Evolutionary conservation across 2,329 filamentous ascomycete genomes (phyloP).

Genomic region (Nigrospora sphaerica): DNA sequence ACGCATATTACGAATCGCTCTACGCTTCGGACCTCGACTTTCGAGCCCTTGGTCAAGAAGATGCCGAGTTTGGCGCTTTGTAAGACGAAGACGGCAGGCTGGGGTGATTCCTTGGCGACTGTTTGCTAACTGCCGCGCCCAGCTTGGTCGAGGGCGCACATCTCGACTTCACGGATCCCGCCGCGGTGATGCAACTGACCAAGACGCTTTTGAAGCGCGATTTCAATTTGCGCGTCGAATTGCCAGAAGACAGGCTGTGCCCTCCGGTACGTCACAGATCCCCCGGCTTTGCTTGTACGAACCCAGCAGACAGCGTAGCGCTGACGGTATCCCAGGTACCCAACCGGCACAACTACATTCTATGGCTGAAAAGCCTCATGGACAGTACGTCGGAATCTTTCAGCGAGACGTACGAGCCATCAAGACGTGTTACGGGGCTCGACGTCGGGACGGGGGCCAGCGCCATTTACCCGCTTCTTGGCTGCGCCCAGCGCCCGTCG

Average conservation of each 20-base stretch:
- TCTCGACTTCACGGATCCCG: slow-evolving; percentile 75
- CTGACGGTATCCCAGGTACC: slow-evolving; percentile 36
- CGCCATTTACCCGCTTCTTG: slow-evolving; percentile 83
- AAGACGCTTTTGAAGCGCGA: slow-evolving; percentile 69
- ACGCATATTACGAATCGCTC: slow-evolving; percentile 15
- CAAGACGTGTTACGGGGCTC: slow-evolving; percentile 57
- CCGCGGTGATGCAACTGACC: slow-evolving; percentile 72
- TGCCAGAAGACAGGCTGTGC: slow-evolving; percentile 76
- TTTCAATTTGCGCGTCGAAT: slow-evolving; percentile 62
- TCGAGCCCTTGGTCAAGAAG: slow-evolving; percentile 11
- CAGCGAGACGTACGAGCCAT: slow-evolving; percentile 30
- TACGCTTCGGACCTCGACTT: slow-evolving; percentile 19
- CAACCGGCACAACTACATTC: slow-evolving; percentile 77
- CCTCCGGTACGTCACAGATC: slow-evolving; percentile 59
- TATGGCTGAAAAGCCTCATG: slow-evolving; percentile 79
- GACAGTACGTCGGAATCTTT: slow-evolving; percentile 56
- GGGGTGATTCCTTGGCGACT: background rate
- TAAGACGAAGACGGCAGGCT: background rate
- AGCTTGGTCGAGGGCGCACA: slow-evolving; percentile 29
- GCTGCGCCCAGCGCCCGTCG: slow-evolving; percentile 53
- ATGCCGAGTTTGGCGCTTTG: slow-evolving; percentile 14
- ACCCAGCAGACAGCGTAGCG: background rate
- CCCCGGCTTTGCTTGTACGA: too few species aligned
- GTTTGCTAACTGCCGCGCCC: slow-evolving; percentile 6
- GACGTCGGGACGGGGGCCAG: slow-evolving; percentile 90